A percentile compares a stretch with the other conserved stretches of the same genome.
Conservation (phyloP, 2,329 filamentous ascomycete genomes). For the Neurospora sp. region DNA sequence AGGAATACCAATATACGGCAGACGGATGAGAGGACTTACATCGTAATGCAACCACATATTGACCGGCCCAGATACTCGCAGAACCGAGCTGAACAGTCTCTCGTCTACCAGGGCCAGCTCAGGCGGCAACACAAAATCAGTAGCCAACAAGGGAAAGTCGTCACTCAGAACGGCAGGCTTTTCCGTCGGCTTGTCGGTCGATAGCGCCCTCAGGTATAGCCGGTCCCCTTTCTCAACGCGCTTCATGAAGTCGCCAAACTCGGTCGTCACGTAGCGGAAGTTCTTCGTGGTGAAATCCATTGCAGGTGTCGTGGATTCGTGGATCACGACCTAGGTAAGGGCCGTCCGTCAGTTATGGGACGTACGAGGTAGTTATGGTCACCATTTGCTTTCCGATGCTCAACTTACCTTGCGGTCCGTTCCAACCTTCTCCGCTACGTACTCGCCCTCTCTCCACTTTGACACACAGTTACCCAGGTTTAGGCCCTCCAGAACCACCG, state of each 20-base stretch:
- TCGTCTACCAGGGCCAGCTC: constrained; percentile 48
- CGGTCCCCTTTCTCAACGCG: constrained; percentile 48
- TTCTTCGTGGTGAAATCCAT: constrained; percentile 83
- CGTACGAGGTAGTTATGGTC: not conserved
- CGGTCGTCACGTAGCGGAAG: constrained; percentile 62
- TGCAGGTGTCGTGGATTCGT: constrained; percentile 52
- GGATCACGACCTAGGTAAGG: constrained; percentile 54
- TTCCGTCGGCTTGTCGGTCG: constrained; percentile 56
- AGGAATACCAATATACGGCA: not conserved
- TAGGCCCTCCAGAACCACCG: constrained; percentile 55
- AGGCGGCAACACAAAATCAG: constrained; percentile 60
- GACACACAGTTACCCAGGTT: constrained; percentile 58
- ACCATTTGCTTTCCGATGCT: not conserved
- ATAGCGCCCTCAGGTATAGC: constrained; percentile 73
- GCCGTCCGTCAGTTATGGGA: not conserved
- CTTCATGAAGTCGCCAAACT: constrained; percentile 57
- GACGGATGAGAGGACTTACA: constrained; percentile 31
- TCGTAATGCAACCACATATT: constrained; percentile 91
- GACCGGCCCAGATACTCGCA: constrained; percentile 70
- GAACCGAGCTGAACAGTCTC: constrained; percentile 66
- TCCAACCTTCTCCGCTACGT: constrained; percentile 56
- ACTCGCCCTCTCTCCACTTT: constrained; percentile 54
- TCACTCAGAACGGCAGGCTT: constrained; percentile 56
- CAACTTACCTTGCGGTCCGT: constrained; percentile 45
- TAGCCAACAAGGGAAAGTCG: constrained; percentile 62